Conservation (phyloP, 768 basidiomycete species). For the Hemileccinum rubropunctum region DNA sequence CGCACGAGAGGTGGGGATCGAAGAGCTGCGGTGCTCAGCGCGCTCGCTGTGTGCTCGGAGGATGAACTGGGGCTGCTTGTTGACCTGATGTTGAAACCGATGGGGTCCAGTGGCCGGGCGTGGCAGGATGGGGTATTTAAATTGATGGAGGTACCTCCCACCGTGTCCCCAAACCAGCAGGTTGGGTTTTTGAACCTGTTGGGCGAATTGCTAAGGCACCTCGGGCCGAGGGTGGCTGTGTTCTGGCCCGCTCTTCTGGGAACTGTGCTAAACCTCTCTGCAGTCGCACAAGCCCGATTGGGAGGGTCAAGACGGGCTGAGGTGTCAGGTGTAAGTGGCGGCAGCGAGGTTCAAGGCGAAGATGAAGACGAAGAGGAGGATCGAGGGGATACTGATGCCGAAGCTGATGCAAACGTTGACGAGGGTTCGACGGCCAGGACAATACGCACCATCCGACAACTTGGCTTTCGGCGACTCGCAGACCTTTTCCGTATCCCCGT, state of each 20-base stretch:
- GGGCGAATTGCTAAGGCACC: slow-evolving; percentile 76
- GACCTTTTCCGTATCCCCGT: slow-evolving; percentile 83
- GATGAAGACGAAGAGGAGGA: slow-evolving; percentile 32
- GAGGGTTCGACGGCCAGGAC: slow-evolving; percentile 33
- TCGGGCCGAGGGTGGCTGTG: slow-evolving; percentile 66
- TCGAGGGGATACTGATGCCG: slow-evolving; percentile 36
- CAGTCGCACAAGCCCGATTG: slow-evolving; percentile 60
- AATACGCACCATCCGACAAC: slow-evolving; percentile 67
- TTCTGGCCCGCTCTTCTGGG: slow-evolving; percentile 79
- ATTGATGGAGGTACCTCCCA: slow-evolving; percentile 27
- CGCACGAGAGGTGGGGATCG: slow-evolving; percentile 62
- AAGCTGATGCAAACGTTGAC: slow-evolving; percentile 34
- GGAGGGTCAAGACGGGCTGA: slow-evolving; percentile 27
- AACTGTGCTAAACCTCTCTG: slow-evolving; percentile 62
- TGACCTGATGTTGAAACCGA: slow-evolving; percentile 82
- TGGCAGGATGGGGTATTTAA: slow-evolving; percentile 29
- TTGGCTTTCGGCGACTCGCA: slow-evolving; percentile 80
- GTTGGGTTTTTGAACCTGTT: slow-evolving; percentile 83
- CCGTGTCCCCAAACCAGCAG: slow-evolving; percentile 61
- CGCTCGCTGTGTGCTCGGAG: slow-evolving; percentile 66
- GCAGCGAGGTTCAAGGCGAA: slow-evolving; percentile 24
- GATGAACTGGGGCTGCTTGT: slow-evolving; percentile 76
- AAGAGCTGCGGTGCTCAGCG: slow-evolving; percentile 69
- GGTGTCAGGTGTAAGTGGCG: slow-evolving; percentile 17
- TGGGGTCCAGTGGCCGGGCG: slow-evolving; percentile 37